Base-by-base conservation (phyloP, 2,329 filamentous ascomycete genomes). In the Aspergillaceae sp. region DNA sequence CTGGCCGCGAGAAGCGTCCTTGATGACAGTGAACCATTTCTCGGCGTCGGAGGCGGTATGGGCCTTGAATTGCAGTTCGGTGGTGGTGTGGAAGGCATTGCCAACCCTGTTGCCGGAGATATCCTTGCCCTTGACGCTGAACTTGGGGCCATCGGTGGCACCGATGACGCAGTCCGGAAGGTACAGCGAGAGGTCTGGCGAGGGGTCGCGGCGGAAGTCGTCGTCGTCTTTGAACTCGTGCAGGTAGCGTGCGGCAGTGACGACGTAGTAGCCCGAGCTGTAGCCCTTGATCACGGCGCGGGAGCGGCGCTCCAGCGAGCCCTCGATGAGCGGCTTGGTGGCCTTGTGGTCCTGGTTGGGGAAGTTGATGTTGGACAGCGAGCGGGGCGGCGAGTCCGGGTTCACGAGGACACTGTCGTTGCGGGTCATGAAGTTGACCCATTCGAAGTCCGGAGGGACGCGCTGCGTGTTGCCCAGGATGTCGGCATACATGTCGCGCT, bases 221-320 rank as follows among this genome's bases (percentile, higher is more conserved):
- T 97, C 91, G 62, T 87, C 85, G 60, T 94, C 89, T 71, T 94
- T 94, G 76, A 94, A 98, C 68, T 96, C 90, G 71, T 98, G 92
- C 48, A 98, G 72, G 70, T 84, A 98, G 60, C 87, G 88, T 47
- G 86, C 79, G 0, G 88, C 86, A 0, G 89, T 94, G 41, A 97
- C 81, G 47, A 92, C 91, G 63, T 95, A 98, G 75, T 94, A 95
- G 46, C 79, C 81, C 0, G 86, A 80, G 52, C 81, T 83, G 68
- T 87, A 92, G 48, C 85, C 84, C 69, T 84, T 77, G 58, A 79
- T 80, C 69, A 94, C 83, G 66, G 94, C 86, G 57, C 89, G 86
- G 51, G 85, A 88, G 72, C 95, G 97, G 62, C 88, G 84, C 73
- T 96, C 88, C 42, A 98, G 77, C 0, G 80, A 84, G 35, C 92